phyloP scores from a whole-genome alignment of 768 basidiomycete species.

The Russula emetica region DNA sequence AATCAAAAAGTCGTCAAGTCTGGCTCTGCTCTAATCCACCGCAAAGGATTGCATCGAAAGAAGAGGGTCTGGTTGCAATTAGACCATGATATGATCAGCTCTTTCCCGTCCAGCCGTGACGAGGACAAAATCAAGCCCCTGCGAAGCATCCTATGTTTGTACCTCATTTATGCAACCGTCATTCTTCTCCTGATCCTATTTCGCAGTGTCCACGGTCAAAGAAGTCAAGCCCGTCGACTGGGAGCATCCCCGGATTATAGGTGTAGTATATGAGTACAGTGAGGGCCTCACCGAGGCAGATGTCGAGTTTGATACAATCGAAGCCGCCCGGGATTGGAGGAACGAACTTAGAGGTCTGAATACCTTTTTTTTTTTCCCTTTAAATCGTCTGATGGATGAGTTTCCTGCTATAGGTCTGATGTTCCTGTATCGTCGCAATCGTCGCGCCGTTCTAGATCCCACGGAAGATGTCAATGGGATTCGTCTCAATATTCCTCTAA shows the following conservation, averaged over 20 bases:
- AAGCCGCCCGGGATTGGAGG: constrained; percentile 48
- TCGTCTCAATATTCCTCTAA: constrained; percentile 45
- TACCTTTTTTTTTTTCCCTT: constrained; percentile 1
- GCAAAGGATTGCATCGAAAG: constrained; percentile 43
- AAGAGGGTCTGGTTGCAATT: constrained; percentile 60
- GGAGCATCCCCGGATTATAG: constrained; percentile 42
- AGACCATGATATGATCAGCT: constrained; percentile 54
- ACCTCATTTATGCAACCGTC: not conserved
- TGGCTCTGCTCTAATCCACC: constrained; percentile 48
- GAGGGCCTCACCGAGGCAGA: constrained; percentile 31
- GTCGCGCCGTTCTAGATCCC: constrained; percentile 35
- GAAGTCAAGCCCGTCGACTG: constrained; percentile 44
- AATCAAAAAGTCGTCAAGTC: constrained; percentile 42
- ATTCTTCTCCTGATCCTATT: not conserved
- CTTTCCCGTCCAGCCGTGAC: constrained; percentile 52
- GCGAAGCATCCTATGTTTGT: constrained; percentile 49
- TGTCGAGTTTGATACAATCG: constrained; percentile 56
- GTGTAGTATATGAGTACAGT: constrained; percentile 36
- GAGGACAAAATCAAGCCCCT: constrained; percentile 53
- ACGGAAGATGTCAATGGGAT: constrained; percentile 39
- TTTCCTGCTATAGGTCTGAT: constrained; percentile 37
- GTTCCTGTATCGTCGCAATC: constrained; percentile 44
- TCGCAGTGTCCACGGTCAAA: constrained; percentile 47
- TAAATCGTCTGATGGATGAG: not conserved
- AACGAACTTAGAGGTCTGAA: constrained; percentile 44